phyloP scores from a whole-genome alignment of 495 filamentous ascomycete species.

The Cercophora scortea region DNA sequence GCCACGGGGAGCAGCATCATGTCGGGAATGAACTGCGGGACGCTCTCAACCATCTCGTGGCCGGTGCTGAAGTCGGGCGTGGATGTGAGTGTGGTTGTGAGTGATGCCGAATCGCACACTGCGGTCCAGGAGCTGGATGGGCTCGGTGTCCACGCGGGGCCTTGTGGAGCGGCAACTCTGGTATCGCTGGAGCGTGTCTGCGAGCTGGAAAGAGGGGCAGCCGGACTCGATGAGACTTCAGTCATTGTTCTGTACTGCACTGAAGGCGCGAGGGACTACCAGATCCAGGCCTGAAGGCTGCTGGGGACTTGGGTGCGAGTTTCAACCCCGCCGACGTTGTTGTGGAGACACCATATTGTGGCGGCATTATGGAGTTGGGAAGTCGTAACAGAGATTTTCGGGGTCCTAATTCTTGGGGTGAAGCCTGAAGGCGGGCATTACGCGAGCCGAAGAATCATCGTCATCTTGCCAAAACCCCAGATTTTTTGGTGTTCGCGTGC shows the following conservation, averaged over 20 bases:
- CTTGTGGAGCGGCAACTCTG: slow-evolving; percentile 56
- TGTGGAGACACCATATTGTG: too few species aligned
- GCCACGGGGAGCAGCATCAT: slow-evolving; percentile 52
- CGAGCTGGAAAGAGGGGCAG: slow-evolving; percentile 12
- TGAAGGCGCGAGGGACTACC: slow-evolving; percentile 22
- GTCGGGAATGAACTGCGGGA: slow-evolving; percentile 62
- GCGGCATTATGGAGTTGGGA: too few species aligned
- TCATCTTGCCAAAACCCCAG: too few species aligned
- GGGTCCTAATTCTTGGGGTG: too few species aligned
- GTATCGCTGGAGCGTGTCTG: slow-evolving; percentile 46
- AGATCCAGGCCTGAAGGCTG: neutral
- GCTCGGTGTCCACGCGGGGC: slow-evolving; percentile 45
- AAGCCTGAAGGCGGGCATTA: too few species aligned
- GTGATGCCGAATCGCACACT: slow-evolving; percentile 46
- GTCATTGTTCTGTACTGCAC: slow-evolving; percentile 43
- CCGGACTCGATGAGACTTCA: slow-evolving; percentile 33
- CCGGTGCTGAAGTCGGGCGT: slow-evolving; percentile 44
- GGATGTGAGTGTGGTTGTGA: slow-evolving; percentile 50
- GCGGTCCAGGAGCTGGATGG: slow-evolving; percentile 42
- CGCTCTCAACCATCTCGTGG: slow-evolving; percentile 56
- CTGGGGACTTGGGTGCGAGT: too few species aligned
- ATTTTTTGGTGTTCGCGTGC: too few species aligned
- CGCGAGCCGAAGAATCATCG: too few species aligned
- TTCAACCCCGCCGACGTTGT: too few species aligned
- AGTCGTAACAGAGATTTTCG: too few species aligned